Percentiles rank a stretch among this genome's conserved stretches.
These are phyloP conservation scores for Jatropha curcas DNA, from an alignment of 345 rosid species.

Conservation along the genomic window DNA sequence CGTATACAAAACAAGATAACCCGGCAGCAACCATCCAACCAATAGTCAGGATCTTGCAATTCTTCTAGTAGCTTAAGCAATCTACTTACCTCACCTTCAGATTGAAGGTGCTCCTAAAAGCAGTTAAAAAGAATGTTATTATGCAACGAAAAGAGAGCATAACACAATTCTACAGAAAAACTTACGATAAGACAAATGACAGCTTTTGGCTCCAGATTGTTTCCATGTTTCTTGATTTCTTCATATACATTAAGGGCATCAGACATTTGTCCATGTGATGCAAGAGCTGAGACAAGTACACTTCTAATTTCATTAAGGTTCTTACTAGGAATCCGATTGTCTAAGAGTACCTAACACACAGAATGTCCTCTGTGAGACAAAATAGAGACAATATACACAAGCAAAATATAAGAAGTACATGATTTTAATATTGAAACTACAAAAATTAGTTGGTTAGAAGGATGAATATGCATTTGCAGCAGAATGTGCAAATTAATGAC, in stretches of 20 bases:
- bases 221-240: constrained; percentile 61
- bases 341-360: constrained; percentile 53
- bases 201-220: constrained; percentile 59
- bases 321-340: constrained; percentile 42
- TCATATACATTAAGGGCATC: constrained; percentile 68
- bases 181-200: constrained; percentile 72
- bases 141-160: background rate
- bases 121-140: background rate
- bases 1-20: constrained; percentile 50
- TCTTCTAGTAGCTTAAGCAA: constrained; percentile 59
- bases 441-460: background rate
- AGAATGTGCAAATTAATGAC: background rate
- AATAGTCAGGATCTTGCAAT: constrained; percentile 44
- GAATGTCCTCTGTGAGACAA: constrained; percentile 8
- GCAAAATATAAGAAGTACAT: background rate
- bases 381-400: background rate
- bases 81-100: constrained; percentile 48
- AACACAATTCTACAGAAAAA: constrained; percentile 7
- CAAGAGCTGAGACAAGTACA: constrained; percentile 64
- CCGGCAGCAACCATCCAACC: constrained; percentile 74
- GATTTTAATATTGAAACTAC: background rate
- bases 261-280: constrained; percentile 52
- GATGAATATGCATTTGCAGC: background rate
- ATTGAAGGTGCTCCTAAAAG: constrained; percentile 51
- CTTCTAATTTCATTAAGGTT: constrained; percentile 61